phyloP scores from a whole-genome alignment of 2,329 filamentous ascomycete species.

The Alternaria consortialis region DNA sequence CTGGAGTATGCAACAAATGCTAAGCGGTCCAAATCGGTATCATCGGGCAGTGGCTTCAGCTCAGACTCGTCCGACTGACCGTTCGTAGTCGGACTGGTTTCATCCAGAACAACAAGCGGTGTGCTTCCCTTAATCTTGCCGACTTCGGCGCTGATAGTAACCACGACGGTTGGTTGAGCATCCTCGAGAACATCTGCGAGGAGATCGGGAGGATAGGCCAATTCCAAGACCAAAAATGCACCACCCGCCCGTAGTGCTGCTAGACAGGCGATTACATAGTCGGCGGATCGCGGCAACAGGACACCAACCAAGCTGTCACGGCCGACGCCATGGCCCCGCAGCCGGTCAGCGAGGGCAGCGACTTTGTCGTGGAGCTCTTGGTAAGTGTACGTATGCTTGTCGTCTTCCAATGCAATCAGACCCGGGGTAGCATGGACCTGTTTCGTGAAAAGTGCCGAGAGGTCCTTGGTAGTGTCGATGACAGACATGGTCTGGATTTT shows the following conservation, averaged over 20 bases:
- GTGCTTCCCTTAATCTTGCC: conserved; percentile 70
- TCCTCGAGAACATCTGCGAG: conserved; percentile 81
- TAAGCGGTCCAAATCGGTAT: conserved; percentile 75
- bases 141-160: conserved; percentile 72
- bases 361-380: conserved; percentile 74
- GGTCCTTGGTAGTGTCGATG: conserved; percentile 75
- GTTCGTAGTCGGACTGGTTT: conserved; percentile 39
- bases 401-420: conserved; percentile 77
- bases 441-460: conserved; percentile 73
- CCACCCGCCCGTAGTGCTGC: conserved; percentile 81
- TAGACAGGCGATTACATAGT: conserved; percentile 81
- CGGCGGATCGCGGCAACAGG: conserved; percentile 75
- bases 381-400: conserved; percentile 73
- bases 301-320: conserved; percentile 80
- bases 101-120: conserved; percentile 72
- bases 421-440: conserved; percentile 75
- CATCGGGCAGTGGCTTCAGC: conserved; percentile 63
- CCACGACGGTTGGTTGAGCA: conserved; percentile 73
- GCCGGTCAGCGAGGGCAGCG: conserved; percentile 68
- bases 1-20: conserved; percentile 85
- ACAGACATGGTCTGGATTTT: conserved; percentile 62
- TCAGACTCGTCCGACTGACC: conserved; percentile 54
- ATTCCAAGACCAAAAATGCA: conserved; percentile 80
- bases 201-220: conserved; percentile 78
- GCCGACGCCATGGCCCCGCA: conserved; percentile 73